A percentile compares a stretch with the other conserved stretches of the same genome.
phyloP scores from a whole-genome alignment of 2,329 filamentous ascomycete species.

The Tympanopsis confertula region DNA sequence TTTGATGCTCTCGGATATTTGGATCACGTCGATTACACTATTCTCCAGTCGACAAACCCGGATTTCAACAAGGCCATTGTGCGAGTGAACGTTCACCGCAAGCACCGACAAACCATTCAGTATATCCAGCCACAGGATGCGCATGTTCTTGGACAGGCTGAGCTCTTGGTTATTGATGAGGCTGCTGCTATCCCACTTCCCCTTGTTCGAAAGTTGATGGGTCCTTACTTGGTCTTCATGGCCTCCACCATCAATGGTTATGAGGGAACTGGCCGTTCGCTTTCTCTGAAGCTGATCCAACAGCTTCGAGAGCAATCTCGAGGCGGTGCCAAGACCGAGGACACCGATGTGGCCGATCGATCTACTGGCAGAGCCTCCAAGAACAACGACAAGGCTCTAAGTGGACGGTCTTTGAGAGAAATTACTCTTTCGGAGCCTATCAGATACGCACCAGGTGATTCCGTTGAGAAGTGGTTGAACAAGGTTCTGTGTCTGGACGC shows the following conservation, averaged over 20 bases:
- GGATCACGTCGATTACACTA: constrained; percentile 93
- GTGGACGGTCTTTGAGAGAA: constrained; percentile 74
- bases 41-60: constrained; percentile 94
- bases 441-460: constrained; percentile 80
- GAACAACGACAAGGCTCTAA: constrained; percentile 42
- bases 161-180: constrained; percentile 92
- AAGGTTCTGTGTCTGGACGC: constrained; percentile 86
- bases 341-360: constrained; percentile 63
- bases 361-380: constrained; percentile 65
- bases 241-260: constrained; percentile 98
- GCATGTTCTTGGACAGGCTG: constrained; percentile 87
- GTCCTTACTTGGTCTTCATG: constrained; percentile 97
- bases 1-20: constrained; percentile 90
- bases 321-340: constrained; percentile 41
- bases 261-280: constrained; percentile 86
- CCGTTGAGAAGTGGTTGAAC: constrained; percentile 94
- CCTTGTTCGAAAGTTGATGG: constrained; percentile 85
- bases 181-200: constrained; percentile 92
- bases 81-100: constrained; percentile 84
- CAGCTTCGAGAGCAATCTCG: constrained; percentile 89
- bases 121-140: constrained; percentile 96
- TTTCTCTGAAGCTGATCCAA: constrained; percentile 93
- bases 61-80: constrained; percentile 99
- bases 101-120: constrained; percentile 94
- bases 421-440: constrained; percentile 91